Evolutionary conservation across 2,329 filamentous ascomycete species (phyloP), one percentile per base, ranked within the genome.

Genomic region (Arthrobotrys conoides): DNA sequence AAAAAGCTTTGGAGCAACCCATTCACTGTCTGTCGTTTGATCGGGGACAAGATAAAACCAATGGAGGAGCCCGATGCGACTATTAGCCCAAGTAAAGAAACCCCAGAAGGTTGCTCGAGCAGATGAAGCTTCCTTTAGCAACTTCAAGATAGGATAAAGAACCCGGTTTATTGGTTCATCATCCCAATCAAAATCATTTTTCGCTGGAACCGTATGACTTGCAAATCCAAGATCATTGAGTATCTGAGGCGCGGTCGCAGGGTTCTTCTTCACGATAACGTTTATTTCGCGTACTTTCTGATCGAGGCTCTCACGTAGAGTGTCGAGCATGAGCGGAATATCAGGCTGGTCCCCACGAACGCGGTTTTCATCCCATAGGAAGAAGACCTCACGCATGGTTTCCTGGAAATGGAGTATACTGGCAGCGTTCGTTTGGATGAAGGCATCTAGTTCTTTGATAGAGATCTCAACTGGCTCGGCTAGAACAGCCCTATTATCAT

Each of bases 61-160:
- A 12, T 63, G 67, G 14, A 49, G 3, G 3, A 77, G 12, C 12
- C 72, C 72, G 18, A 71, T 24, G 44, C 49, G 53, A 44, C 36
- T 22, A 41, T 77, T 46, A 3, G 67, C n/a, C 72, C 72, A 77
- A 4, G 10, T 12, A 3, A 66, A 24, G 44, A 77, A 77, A 0
- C 49, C 24, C 38, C 57, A 44, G 24, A 77, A 77, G 5, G 20
- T 14, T 14, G 20, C 12, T 14, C 61, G 48, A 1, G 61, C 72
- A 16, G 57, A 55, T 33, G 24, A 12, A 1, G 55, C 27, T 6
- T 63, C 55, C 12, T 36, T 20, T n/a, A 65, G 12, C 18, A 70
- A 57, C n/a, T 24, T 44, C 12, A 64, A 12, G 6, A 65, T 20
- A 4, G 18, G 24, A 16, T 64, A 65, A 14, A 76, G 27, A 8